Evolutionary conservation across 140 eudicot genomes (phyloP), one percentile per base, ranked within the genome.

Genomic region (Stevia rebaudiana): DNA sequence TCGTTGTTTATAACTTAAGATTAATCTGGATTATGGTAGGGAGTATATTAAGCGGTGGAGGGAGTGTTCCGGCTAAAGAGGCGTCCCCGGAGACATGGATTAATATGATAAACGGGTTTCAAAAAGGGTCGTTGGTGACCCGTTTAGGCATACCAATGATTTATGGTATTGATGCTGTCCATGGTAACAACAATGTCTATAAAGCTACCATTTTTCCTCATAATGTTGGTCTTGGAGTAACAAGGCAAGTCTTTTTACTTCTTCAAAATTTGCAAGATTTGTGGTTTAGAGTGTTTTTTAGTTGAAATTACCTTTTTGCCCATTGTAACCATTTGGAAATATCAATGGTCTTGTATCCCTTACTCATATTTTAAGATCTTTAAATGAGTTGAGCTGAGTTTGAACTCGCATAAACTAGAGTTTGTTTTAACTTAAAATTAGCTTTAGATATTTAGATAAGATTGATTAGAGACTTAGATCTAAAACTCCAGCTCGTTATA

Each of bases 171-270:
- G 91, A 81, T 69, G 86, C 87, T 33, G 80, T 81, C 12, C 91
- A 84, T 78, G 91, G 91, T 19, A 75, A 84, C 54, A 84, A 80
- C 64, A 84, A 80, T 78, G 90, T 74, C 7, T 84, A 80, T 50
- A 75, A 78, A 22, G 90, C 91, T 51, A 84, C 91, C 42, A 81
- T 84, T 57, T 84, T 81, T 63, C 91, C 91, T 21, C 91, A 81
- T 43, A 84, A 84, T 60, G 53, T 84, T 37, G 91, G 91, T 22
- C 91, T 84, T 47, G 91, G 91, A 37, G 86, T 81, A 18, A 81
- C 91, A 21, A 84, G 91, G 91, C 51, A 50, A 80, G 80, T 55
- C 23, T 18, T 19, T 16, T 16, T 30, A 9, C 18, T 17, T 41
- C 33, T 51, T 47, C 15, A 59, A 22, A 6, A 71, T 39, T 28